Evolutionary conservation across 352 stramenopile species (phyloP), one percentile per base, ranked within the genome.

Genomic region (Globisporangium cederbergense): DNA sequence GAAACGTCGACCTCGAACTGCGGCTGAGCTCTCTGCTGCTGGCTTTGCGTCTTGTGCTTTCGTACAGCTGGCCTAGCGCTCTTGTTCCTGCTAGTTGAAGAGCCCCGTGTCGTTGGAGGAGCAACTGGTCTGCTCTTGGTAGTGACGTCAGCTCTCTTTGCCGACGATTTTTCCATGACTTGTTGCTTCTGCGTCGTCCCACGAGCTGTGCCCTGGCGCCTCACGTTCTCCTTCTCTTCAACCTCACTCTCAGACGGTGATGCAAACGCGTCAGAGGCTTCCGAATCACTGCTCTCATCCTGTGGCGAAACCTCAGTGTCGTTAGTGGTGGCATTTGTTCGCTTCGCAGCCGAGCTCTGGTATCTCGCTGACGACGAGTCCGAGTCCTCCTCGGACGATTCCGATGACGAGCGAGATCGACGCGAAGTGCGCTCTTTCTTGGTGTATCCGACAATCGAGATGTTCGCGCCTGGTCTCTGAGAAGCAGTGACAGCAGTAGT

Each of bases 191-290:
- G 55, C 18, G 55, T 36, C 25, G 55, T 25, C 13, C 2, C 43
- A 45, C 57, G 42, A 10, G 11, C 22, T 30, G 13, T 20, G 5
- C 16, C 28, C 43, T 62, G 57, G 3, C 28, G 22, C 18, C 10
- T 45, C 11, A 25, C 30, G 18, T 66, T 66, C 40, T 66, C 62
- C 25, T 67, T 62, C 16, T 58, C 62, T 57, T 67, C 57, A 2
- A 16, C 22, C 5, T 34, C 13, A 11, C 60, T 43, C 13, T 61
- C 36, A 16, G 11, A 25, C 49, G 46, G 40, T 20, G 45, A 10
- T 5, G 18, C 25, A 34, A 20, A 38, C 16, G 9, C 32, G n/a
- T 57, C 60, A 18, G 62, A 52, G 1, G 45, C 56, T 5, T 43
- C 53, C 4, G 54, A 51, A 2, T 8, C 28, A 22, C 60, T 66